Evolutionary conservation across 345 rosid species (phyloP).

Genomic region (Acer saccharum): DNA sequence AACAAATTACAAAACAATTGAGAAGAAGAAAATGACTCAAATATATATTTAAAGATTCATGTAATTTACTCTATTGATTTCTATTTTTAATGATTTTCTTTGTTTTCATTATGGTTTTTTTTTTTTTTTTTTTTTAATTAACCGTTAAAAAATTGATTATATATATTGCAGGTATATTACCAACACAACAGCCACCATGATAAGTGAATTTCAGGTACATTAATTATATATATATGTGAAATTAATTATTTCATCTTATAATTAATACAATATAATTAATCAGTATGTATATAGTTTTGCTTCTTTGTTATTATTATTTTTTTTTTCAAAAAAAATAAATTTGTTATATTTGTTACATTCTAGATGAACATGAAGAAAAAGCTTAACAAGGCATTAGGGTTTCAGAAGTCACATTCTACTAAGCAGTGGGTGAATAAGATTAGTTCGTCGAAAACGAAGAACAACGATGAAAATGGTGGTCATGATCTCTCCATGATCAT

Average conservation of each 20-base stretch:
- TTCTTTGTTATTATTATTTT: neutral
- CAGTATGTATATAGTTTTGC: no score
- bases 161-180: neutral
- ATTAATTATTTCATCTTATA: neutral
- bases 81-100: neutral
- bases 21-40: neutral
- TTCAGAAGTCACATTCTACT: slow-evolving; percentile 27
- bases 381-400: slow-evolving; percentile 35
- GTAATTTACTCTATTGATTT: no score
- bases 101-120: neutral
- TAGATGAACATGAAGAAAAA: slow-evolving; percentile 11
- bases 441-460: neutral
- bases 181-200: neutral
- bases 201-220: slow-evolving; percentile 16
- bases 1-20: neutral
- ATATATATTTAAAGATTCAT: neutral
- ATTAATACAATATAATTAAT: neutral
- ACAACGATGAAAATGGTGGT: slow-evolving; percentile 1
- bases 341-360: neutral
- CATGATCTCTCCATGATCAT: neutral
- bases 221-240: neutral
- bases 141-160: neutral
- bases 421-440: slow-evolving; percentile 26
- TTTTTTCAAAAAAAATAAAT: neutral
- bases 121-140: no score